These are phyloP conservation scores for Dothidotthia symphoricarpi DNA, from an alignment of 2,329 filamentous ascomycete genomes.

Conservation along the genomic window DNA sequence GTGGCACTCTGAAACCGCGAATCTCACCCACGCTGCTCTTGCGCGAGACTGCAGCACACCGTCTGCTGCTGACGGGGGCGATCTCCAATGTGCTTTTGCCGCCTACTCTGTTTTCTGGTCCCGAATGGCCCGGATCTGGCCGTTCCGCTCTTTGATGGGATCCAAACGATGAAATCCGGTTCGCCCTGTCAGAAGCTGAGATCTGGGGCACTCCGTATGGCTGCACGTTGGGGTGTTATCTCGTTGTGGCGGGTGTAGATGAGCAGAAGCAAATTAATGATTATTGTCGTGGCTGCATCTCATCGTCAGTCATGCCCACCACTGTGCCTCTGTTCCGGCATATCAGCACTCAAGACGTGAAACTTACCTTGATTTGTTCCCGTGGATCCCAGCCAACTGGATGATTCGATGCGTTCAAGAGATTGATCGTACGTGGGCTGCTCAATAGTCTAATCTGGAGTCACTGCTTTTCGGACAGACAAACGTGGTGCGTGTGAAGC, in stretches of 20 bases:
- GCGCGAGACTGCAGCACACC: conserved; percentile 15
- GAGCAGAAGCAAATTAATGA: conserved; percentile 16
- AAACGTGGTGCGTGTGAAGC: conserved; percentile 19
- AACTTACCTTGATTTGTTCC: conserved; percentile 5
- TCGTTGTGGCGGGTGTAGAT: conserved; percentile 10
- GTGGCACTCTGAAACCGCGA: conserved; percentile 23
- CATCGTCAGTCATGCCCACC: conserved; percentile 7
- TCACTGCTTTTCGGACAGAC: conserved; percentile 18
- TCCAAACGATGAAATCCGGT: neutral
- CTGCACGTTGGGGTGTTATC: conserved; percentile 8
- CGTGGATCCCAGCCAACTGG: conserved; percentile 1
- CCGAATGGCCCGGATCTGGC: neutral
- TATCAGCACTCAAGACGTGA: conserved; percentile 2
- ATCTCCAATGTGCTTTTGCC: conserved; percentile 14
- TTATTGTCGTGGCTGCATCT: conserved; percentile 17
- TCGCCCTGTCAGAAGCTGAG: conserved; percentile 6
- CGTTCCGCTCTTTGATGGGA: neutral
- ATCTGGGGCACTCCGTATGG: conserved; percentile 1
- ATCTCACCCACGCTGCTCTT: conserved; percentile 25
- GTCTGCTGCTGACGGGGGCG: conserved; percentile 8
- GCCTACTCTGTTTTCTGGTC: neutral
- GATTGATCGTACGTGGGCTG: conserved; percentile 1
- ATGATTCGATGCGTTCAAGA: neutral
- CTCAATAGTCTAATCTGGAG: conserved; percentile 11
- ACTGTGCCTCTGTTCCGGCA: conserved; percentile 6